These are phyloP conservation scores for Oryza brachyantha DNA, from an alignment of 176 grass and related monocot genomes.

Conservation along the genomic window DNA sequence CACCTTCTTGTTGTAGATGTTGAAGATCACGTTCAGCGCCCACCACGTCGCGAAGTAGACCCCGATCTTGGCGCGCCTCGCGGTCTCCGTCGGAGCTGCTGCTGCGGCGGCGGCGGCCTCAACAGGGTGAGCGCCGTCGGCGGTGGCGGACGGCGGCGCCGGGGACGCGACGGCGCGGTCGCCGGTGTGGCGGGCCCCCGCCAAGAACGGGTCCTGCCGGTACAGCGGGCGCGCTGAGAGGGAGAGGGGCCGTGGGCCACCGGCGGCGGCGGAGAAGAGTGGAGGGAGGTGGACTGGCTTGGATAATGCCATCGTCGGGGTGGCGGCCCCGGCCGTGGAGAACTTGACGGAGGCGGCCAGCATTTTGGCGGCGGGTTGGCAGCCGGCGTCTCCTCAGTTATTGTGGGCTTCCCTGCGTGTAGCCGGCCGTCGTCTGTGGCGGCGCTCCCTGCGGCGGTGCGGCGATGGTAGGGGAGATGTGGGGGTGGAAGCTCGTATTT, in stretches of 20 bases:
- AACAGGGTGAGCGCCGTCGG: conserved; percentile 31
- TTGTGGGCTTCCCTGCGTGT: background rate
- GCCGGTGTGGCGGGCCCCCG: background rate
- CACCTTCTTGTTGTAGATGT: conserved; percentile 99
- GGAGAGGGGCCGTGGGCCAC: background rate
- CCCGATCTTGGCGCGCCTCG: conserved; percentile 57
- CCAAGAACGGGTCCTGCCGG: conserved; percentile 32
- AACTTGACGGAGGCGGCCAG: conserved; percentile 42
- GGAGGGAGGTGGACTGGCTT: conserved; percentile 49
- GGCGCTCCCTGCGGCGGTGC: conserved; percentile 1
- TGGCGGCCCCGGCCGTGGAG: background rate
- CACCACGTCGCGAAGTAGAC: conserved; percentile 97
- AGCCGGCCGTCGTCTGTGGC: background rate
- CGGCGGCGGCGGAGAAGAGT: conserved; percentile 11
- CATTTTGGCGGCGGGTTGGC: conserved; percentile 22
- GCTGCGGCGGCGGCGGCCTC: background rate
- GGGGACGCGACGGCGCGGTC: conserved; percentile 18
- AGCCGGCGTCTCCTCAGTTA: background rate
- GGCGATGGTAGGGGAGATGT: background rate
- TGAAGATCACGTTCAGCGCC: conserved; percentile 94
- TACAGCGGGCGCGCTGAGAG: conserved; percentile 53
- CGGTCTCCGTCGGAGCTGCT: conserved; percentile 7
- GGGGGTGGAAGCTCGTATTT: conserved; percentile 31
- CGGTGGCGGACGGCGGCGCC: conserved; percentile 36
- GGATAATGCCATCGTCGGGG: conserved; percentile 11